Conservation (phyloP, 2,329 filamentous ascomycete species). For the Microthyrium microscopicum region DNA sequence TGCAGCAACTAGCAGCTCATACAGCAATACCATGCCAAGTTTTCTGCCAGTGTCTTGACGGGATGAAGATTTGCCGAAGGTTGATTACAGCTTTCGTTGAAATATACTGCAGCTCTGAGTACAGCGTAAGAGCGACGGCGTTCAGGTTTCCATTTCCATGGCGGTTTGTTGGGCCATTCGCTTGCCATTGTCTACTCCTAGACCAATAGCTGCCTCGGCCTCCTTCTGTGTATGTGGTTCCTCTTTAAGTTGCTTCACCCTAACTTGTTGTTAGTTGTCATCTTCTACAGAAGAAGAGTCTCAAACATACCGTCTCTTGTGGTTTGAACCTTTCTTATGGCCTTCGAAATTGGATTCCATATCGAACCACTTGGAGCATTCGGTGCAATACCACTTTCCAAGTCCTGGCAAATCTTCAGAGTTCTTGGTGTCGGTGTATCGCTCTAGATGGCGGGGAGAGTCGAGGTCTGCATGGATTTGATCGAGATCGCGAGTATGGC, state of each 20-base stretch:
- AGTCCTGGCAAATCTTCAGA: slow-evolving; percentile 76
- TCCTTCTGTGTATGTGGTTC: slow-evolving; percentile 76
- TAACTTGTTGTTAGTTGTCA: slow-evolving; percentile 26
- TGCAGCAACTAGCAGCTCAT: no score
- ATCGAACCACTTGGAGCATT: slow-evolving; percentile 96
- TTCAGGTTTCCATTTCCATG: background rate
- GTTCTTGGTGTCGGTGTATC: slow-evolving; percentile 64
- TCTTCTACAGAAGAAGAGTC: background rate
- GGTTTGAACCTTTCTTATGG: slow-evolving; percentile 76
- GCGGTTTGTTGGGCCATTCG: background rate
- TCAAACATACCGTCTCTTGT: slow-evolving; percentile 59
- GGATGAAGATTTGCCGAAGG: no score
- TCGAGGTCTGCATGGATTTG: slow-evolving; percentile 74
- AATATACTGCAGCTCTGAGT: no score
- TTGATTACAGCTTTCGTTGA: no score
- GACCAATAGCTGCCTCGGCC: slow-evolving; percentile 63
- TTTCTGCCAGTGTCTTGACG: no score
- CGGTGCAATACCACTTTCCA: slow-evolving; percentile 72
- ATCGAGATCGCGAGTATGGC: slow-evolving; percentile 61
- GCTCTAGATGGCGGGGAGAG: slow-evolving; percentile 61
- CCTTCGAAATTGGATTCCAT: slow-evolving; percentile 56
- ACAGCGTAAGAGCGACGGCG: background rate
- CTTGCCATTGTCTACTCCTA: slow-evolving; percentile 51
- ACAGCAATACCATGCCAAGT: no score
- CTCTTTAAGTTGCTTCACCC: slow-evolving; percentile 66